These are phyloP conservation scores for Kwoniella shivajii DNA, from an alignment of 1,284 basidiomycete genomes.

Conservation along the genomic window DNA sequence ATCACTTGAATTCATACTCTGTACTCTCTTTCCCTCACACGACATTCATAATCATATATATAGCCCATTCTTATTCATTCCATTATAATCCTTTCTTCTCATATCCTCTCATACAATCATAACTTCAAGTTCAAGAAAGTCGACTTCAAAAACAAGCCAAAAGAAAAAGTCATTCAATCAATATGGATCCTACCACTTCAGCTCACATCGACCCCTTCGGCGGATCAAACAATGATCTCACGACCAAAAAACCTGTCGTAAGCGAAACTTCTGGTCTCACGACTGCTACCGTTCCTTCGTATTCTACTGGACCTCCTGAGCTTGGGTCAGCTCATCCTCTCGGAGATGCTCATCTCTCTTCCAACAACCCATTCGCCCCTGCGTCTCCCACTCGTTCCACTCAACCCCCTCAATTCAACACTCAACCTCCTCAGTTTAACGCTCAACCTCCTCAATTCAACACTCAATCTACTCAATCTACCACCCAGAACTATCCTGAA, in stretches of 20 bases:
- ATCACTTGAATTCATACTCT: not conserved
- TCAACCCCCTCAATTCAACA: not conserved
- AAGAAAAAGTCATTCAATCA: not conserved
- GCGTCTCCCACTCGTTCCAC: not conserved
- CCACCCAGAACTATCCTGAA: not conserved
- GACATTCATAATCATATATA: not conserved
- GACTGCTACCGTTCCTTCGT: constrained; percentile 3
- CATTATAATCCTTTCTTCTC: not conserved
- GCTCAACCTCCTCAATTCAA: not conserved
- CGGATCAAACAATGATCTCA: constrained; percentile 1
- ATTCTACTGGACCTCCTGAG: not conserved
- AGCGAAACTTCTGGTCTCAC: constrained; percentile 3
- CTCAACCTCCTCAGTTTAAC: not conserved
- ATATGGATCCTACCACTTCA: constrained; percentile 17
- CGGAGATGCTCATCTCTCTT: not conserved
- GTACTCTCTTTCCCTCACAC: no score
- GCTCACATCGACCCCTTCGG: constrained; percentile 9
- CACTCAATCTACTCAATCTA: not conserved
- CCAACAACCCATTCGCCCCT: constrained; percentile 6
- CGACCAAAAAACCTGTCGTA: constrained; percentile 5
- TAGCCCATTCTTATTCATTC: not conserved
- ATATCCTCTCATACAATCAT: not conserved
- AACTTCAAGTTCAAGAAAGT: not conserved
- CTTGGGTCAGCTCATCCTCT: not conserved
- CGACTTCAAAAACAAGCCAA: no score